Percentiles rank a stretch among this genome's conserved stretches.
Conservation (phyloP, 2,329 filamentous ascomycete species). For the Aureobasidium sp. region DNA sequence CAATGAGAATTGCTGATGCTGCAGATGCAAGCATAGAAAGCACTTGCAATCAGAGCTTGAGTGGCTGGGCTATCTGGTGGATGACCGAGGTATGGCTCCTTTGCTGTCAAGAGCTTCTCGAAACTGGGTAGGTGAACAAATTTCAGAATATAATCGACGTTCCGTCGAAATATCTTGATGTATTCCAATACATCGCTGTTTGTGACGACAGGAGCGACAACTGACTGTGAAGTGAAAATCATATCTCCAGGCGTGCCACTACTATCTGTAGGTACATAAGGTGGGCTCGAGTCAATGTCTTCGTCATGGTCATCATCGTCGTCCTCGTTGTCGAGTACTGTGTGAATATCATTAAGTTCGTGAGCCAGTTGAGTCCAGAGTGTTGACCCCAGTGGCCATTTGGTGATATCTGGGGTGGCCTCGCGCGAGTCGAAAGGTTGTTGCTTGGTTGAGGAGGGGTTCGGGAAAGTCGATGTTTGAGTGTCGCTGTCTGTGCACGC, state of each 20-base stretch:
- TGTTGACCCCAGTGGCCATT: background rate
- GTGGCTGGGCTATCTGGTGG: background rate
- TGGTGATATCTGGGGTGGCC: background rate
- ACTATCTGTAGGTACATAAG: background rate
- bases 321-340: slow-evolving; percentile 6
- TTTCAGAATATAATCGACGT: background rate
- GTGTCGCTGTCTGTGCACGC: background rate
- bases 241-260: background rate
- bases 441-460: background rate
- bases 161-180: background rate
- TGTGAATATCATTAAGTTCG: slow-evolving; percentile 2
- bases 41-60: background rate
- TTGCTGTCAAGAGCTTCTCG: background rate
- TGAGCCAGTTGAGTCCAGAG: slow-evolving; percentile 3
- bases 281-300: background rate
- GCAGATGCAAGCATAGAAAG: slow-evolving; percentile 5
- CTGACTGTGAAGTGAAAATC: background rate
- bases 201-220: background rate
- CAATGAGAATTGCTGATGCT: slow-evolving; percentile 4
- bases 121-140: slow-evolving; percentile 1
- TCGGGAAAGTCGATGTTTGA: background rate
- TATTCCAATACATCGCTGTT: background rate
- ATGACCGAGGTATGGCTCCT: background rate
- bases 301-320: background rate
- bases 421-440: background rate